These are phyloP conservation scores for Clarireedia paspali DNA, from an alignment of 2,329 filamentous ascomycete species.

Conservation along the genomic window DNA sequence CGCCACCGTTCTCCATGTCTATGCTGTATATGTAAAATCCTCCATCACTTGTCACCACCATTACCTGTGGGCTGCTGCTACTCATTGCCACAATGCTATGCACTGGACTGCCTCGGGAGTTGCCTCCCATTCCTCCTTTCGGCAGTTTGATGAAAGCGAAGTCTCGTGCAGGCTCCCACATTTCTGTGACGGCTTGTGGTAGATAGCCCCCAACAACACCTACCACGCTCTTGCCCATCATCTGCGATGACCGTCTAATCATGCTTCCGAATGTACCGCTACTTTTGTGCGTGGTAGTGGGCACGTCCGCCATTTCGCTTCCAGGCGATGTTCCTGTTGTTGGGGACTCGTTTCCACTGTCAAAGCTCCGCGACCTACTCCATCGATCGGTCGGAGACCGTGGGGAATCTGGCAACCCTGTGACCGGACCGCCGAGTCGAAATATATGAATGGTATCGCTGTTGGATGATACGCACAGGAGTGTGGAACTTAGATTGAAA, in stretches of 20 bases:
- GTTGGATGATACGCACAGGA: conserved; percentile 91
- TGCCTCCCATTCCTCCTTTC: conserved; percentile 38
- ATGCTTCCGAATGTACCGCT: conserved; percentile 84
- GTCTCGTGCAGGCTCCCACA: conserved; percentile 92
- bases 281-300: conserved; percentile 36
- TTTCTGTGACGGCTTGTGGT: conserved; percentile 88
- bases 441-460: conserved; percentile 98
- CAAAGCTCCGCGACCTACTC: conserved; percentile 39
- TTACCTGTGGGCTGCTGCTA: conserved; percentile 87
- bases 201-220: conserved; percentile 87
- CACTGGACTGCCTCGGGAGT: conserved; percentile 45
- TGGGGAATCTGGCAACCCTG: conserved; percentile 29
- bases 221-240: conserved; percentile 82
- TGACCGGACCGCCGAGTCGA: conserved; percentile 54
- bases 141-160: conserved; percentile 96
- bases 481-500: conserved; percentile 88
- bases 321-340: conserved; percentile 24
- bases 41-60: conserved; percentile 96
- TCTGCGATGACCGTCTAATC: conserved; percentile 88
- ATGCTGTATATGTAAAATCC: conserved; percentile 94
- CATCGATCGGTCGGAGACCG: conserved; percentile 21
- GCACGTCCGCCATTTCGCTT: conserved; percentile 24
- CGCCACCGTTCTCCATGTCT: conserved; percentile 88
- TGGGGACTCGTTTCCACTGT: conserved; percentile 48
- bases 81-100: conserved; percentile 97